A percentile compares a stretch with the other conserved stretches of the same genome.
Conservation (phyloP, 257 asterid species). For the Linderniella brevidens region DNA sequence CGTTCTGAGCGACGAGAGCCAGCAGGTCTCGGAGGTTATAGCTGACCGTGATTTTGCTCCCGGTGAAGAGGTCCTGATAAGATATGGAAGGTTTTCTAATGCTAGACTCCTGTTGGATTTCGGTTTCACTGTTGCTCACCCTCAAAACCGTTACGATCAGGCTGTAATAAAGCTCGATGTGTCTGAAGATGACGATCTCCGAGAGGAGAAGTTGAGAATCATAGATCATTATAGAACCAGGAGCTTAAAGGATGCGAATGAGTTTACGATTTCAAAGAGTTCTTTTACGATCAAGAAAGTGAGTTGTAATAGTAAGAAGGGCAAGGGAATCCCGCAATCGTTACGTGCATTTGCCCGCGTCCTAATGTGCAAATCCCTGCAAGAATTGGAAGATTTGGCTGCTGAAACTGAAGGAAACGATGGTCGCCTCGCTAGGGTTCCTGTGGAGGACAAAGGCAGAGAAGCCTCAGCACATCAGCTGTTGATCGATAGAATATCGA, state of each 20-base stretch:
- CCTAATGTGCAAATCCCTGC: constrained; percentile 32
- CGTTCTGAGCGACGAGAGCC: constrained; percentile 35
- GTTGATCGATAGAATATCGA: constrained; percentile 28
- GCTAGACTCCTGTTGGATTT: constrained; percentile 64
- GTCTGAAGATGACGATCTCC: constrained; percentile 36
- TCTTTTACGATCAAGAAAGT: constrained; percentile 58
- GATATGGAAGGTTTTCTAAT: constrained; percentile 63
- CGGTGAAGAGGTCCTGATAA: constrained; percentile 70
- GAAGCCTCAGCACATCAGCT: constrained; percentile 63
- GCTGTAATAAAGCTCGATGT: constrained; percentile 37
- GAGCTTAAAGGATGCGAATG: constrained; percentile 29
- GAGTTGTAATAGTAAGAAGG: constrained; percentile 22
- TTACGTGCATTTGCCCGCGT: constrained; percentile 79
- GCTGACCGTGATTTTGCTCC: constrained; percentile 52
- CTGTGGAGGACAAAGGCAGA: constrained; percentile 31
- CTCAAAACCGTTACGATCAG: constrained; percentile 37
- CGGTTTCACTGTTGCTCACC: constrained; percentile 48
- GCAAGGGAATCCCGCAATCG: constrained; percentile 79
- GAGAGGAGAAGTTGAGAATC: constrained; percentile 40
- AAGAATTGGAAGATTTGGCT: constrained; percentile 44
- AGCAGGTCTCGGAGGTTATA: constrained; percentile 50
- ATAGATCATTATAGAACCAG: constrained; percentile 25
- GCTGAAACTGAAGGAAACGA: constrained; percentile 46
- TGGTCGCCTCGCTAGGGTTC: constrained; percentile 68
- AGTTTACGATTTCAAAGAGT: constrained; percentile 21